These are phyloP conservation scores for Excoecaria agallocha DNA, from an alignment of 345 rosid genomes.

Conservation along the genomic window DNA sequence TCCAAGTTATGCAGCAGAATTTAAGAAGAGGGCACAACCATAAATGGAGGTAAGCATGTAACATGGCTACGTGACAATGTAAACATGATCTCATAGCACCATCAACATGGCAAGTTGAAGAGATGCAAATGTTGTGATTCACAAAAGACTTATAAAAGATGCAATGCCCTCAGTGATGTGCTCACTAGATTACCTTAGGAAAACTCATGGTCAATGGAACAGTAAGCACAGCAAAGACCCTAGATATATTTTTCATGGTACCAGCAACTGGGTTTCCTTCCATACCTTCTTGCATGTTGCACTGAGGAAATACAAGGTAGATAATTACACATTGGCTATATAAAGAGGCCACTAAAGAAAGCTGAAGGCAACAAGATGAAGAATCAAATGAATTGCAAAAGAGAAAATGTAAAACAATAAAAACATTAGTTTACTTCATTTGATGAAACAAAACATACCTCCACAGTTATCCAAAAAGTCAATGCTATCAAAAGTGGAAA, in stretches of 20 bases:
- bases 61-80: not conserved
- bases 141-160: not conserved
- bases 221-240: constrained; percentile 59
- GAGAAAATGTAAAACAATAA: not conserved
- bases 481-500: constrained; percentile 65
- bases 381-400: not conserved
- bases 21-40: not conserved
- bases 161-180: not conserved
- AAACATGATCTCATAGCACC: not conserved
- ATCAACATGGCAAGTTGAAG: not conserved
- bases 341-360: not conserved
- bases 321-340: not conserved
- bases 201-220: constrained; percentile 74
- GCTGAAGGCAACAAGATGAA: not conserved
- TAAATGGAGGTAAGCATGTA: not conserved
- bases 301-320: constrained; percentile 35
- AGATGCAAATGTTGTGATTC: not conserved
- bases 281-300: constrained; percentile 85
- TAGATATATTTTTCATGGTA: constrained; percentile 54
- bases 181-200: constrained; percentile 52
- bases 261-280: constrained; percentile 67
- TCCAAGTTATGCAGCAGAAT: not conserved
- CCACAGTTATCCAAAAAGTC: constrained; percentile 70
- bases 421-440: not conserved
- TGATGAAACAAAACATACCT: constrained; percentile 46